These are phyloP conservation scores for Tuctoria greenei DNA, from an alignment of 176 grass and related monocot species.

Conservation along the genomic window DNA sequence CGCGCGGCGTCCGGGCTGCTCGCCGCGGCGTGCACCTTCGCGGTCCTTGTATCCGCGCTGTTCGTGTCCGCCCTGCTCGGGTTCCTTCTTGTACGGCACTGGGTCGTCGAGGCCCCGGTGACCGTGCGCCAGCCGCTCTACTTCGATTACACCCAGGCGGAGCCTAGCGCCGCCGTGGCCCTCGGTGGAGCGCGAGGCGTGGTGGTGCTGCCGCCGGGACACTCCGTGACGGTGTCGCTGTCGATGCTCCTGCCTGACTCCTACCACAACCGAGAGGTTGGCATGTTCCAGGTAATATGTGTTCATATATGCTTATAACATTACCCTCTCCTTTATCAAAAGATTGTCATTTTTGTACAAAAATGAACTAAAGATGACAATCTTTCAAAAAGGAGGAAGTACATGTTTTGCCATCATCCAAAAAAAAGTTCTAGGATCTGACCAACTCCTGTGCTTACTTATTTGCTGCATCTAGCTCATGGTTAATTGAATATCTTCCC, in stretches of 20 bases:
- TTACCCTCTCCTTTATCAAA: no score
- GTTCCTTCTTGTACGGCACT: slow-evolving; percentile 31
- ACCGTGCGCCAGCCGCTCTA: slow-evolving; percentile 33
- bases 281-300: slow-evolving; percentile 45
- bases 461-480: neutral
- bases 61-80: slow-evolving; percentile 26
- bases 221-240: slow-evolving; percentile 37
- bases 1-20: slow-evolving; percentile 20
- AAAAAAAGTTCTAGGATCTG: neutral
- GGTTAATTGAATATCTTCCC: neutral
- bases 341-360: no score
- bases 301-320: no score
- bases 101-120: slow-evolving; percentile 34
- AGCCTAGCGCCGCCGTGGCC: slow-evolving; percentile 25
- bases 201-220: slow-evolving; percentile 11
- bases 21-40: slow-evolving; percentile 35
- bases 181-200: neutral
- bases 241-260: slow-evolving; percentile 32
- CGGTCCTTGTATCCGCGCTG: slow-evolving; percentile 1
- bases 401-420: neutral
- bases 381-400: no score
- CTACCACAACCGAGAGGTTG: slow-evolving; percentile 38
- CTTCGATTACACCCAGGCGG: slow-evolving; percentile 44
- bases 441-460: neutral
- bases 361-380: no score